Evolutionary conservation across 371 early-diverging fungal genomes (phyloP).

Genomic region (Mortierella sp.): DNA sequence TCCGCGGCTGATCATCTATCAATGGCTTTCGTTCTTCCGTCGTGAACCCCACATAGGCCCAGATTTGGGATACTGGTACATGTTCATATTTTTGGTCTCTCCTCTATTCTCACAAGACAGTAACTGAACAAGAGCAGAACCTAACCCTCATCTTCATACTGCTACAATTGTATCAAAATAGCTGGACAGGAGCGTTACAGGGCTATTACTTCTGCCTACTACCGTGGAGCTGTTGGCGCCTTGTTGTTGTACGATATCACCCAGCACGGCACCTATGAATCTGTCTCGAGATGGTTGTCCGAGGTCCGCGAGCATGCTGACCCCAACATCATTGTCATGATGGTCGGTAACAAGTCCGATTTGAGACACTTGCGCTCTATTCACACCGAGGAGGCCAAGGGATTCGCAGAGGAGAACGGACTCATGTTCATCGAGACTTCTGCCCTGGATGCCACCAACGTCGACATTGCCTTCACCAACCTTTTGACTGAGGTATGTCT

Average conservation of each 20-base stretch:
- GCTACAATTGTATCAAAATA: not conserved
- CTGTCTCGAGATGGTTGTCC: conserved; percentile 73
- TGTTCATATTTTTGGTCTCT: not conserved
- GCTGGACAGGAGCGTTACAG: conserved; percentile 86
- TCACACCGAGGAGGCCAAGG: conserved; percentile 57
- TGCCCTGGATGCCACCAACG: conserved; percentile 82
- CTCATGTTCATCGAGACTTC: conserved; percentile 86
- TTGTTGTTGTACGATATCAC: conserved; percentile 63
- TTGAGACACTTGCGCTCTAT: conserved; percentile 58
- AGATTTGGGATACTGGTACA: conserved; percentile 90
- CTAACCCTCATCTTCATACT: not conserved
- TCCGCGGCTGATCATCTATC: not conserved
- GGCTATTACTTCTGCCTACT: conserved; percentile 86
- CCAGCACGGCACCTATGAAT: conserved; percentile 69
- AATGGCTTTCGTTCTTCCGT: not conserved
- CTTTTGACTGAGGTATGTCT: conserved; percentile 68
- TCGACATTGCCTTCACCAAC: conserved; percentile 80
- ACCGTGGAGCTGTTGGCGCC: conserved; percentile 82
- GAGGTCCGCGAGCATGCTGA: conserved; percentile 61
- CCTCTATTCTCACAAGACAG: not conserved
- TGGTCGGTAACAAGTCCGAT: conserved; percentile 60
- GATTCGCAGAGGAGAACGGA: conserved; percentile 64
- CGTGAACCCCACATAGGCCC: conserved; percentile 66
- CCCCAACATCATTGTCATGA: conserved; percentile 56
- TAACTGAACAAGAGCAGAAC: not conserved